Evolutionary conservation across 345 rosid species (phyloP).

Genomic region (Salix caprea): DNA sequence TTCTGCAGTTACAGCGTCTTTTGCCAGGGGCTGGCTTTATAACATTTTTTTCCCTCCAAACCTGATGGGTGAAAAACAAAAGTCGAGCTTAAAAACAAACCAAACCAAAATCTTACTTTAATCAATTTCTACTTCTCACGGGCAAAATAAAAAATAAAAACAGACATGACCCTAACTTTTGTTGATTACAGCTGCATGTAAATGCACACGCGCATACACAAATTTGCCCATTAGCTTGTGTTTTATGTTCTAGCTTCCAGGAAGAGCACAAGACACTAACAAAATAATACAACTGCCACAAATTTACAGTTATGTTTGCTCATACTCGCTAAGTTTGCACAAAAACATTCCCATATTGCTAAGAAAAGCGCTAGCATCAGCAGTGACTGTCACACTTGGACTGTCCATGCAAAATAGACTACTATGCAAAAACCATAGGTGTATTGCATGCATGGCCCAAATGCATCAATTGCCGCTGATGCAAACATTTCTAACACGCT

Average conservation of each 20-base stretch:
- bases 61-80: slow-evolving; percentile 38
- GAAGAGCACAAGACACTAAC: neutral
- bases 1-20: slow-evolving; percentile 92
- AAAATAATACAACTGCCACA: neutral
- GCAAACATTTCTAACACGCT: neutral
- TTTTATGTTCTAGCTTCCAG: neutral
- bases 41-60: slow-evolving; percentile 96
- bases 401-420: neutral
- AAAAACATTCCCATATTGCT: neutral
- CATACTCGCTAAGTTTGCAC: neutral
- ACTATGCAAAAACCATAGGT: neutral
- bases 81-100: neutral
- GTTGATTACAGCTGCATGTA: neutral
- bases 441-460: neutral
- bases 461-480: neutral
- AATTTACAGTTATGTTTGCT: neutral
- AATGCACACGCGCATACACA: neutral
- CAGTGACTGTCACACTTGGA: neutral
- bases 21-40: slow-evolving; percentile 95
- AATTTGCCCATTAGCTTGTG: neutral
- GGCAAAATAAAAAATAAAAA: neutral
- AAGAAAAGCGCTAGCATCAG: neutral
- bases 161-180: neutral
- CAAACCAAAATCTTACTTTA: neutral
- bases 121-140: neutral